Evolutionary conservation across 202 grass and related monocot genomes (phyloP), one percentile per base, ranked within the genome.

Genomic region (Dendrocalamus latiflorus): DNA sequence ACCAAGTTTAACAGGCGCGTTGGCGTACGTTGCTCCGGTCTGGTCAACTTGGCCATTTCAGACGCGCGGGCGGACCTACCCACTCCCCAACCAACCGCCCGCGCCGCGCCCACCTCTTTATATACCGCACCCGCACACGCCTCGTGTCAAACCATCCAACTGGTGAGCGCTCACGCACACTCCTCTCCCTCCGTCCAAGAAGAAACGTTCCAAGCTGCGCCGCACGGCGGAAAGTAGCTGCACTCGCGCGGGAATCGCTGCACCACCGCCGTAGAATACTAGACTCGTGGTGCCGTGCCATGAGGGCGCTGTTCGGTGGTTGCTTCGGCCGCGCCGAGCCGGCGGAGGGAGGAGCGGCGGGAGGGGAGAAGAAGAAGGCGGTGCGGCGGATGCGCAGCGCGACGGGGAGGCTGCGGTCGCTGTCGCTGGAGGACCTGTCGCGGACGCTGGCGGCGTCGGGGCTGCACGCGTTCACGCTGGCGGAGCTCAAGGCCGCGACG

Each of bases 381-480:
- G 68, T 74, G 79, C 51, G 74, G 67, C 84, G 83, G 2, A 9
- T 24, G 87, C 77, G 18, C 33, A 90, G 88, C 67, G 68, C 79
- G 60, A 83, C 88, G 83, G 84, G 66, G 60, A 24, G 83, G 34
- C 83, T 90, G 43, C 79, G 88, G 0, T 69, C 67, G 24, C 81
- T 94, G 33, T 76, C 90, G 11, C 67, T 55, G 47, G 88, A 91
- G 50, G 88, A 93, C 72, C 83, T 95, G 53, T 90, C 90, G 25
- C 70, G 82, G 34, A 77, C 90, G 12, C 79, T 95, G 11, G 85
- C 83, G 6, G 17, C 68, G 0, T 94, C 93, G 4, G 85, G 82
- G 12, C 83, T 95, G 64, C 80, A 82, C 74, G 93, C 72, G 6
- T 95, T 95, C 90, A 93, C 85, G n/a, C 30, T 80, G 39, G 51